Evolutionary conservation across 2,329 filamentous ascomycete genomes (phyloP), one percentile per base, ranked within the genome.

Genomic region (Amesomyces nigricolor): DNA sequence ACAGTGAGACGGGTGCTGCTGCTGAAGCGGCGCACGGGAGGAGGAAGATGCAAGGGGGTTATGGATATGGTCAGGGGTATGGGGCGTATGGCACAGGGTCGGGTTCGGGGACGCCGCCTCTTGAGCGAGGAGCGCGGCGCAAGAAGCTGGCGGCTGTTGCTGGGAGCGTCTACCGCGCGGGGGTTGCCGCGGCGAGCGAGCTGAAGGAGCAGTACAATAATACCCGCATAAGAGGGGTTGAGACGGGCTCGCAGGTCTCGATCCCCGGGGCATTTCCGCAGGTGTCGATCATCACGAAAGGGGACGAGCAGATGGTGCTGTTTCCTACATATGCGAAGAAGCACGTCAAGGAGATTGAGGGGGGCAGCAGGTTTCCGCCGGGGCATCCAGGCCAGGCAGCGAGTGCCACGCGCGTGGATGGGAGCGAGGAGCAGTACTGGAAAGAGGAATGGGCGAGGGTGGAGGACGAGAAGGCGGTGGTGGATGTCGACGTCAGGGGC

Each of bases 401-500:
- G 26, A 47, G 47, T 3, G 51, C 57, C 2, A 50, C 56, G 19
- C 61, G 70, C 14, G 70, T 72, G 22, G 71, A 72, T 1, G 73
- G 80, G 32, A 78, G 76, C 44, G 84, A 90, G 60, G 80, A 83
- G 44, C 85, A 90, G 39, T 91, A 87, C 68, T 92, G 88, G 86
- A 81, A 80, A 42, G 75, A 82, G 53, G 84, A 92, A 65, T 95
- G 89, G 88, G 83, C 91, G 55, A 81, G 81, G 58, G 81, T 86
- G 51, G 88, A 95, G 68, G 86, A 92, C 57, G 85, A 91, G 65
- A 88, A 87, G 68, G 90, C 91, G 0, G 77, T 96, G 4, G 88
- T 96, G 1, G 92, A 97, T 67, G 89, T 97, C 5, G 92, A 99
- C 68, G 89, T 99, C 22, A 81, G 92, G 63, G 94, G 94, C 13